A percentile compares a stretch with the other conserved stretches of the same genome.
phyloP scores from a whole-genome alignment of 164 flowering plant genomes.

The Litsea cubeba region DNA sequence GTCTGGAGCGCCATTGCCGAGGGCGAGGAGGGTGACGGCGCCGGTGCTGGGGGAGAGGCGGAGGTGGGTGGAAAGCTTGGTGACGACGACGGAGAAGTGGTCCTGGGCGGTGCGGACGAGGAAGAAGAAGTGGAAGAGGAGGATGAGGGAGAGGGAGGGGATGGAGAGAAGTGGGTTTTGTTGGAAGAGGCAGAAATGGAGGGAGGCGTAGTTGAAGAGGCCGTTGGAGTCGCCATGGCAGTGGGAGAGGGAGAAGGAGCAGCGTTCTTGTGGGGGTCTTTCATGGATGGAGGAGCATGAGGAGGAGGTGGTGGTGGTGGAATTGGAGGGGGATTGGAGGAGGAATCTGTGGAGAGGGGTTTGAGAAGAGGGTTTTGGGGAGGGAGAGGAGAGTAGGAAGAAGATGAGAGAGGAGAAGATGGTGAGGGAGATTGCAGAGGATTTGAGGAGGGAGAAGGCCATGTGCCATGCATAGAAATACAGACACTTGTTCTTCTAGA shows the following conservation, averaged over 20 bases:
- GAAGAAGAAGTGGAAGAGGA: constrained; percentile 71
- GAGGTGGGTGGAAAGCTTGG: constrained; percentile 52
- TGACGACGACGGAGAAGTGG: constrained; percentile 76
- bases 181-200: constrained; percentile 66
- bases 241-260: constrained; percentile 27
- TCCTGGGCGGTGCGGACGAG: constrained; percentile 82
- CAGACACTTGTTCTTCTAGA: not conserved
- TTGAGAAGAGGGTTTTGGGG: constrained; percentile 13
- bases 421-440: constrained; percentile 28
- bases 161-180: constrained; percentile 43
- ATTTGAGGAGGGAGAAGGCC: constrained; percentile 31
- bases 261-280: constrained; percentile 22
- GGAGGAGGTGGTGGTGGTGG: constrained; percentile 6
- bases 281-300: constrained; percentile 29
- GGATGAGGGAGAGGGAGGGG: constrained; percentile 44
- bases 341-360: constrained; percentile 37
- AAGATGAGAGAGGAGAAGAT: constrained; percentile 26
- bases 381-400: constrained; percentile 10
- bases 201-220: constrained; percentile 54
- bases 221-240: constrained; percentile 36
- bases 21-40: constrained; percentile 92
- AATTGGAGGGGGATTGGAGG: constrained; percentile 14
- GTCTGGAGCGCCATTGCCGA: constrained; percentile 96
- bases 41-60: constrained; percentile 74
- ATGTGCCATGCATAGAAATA: constrained; percentile 33